Evolutionary conservation across 23 red algal species (phyloP).

Genomic region (Gracilaria domingensis): DNA sequence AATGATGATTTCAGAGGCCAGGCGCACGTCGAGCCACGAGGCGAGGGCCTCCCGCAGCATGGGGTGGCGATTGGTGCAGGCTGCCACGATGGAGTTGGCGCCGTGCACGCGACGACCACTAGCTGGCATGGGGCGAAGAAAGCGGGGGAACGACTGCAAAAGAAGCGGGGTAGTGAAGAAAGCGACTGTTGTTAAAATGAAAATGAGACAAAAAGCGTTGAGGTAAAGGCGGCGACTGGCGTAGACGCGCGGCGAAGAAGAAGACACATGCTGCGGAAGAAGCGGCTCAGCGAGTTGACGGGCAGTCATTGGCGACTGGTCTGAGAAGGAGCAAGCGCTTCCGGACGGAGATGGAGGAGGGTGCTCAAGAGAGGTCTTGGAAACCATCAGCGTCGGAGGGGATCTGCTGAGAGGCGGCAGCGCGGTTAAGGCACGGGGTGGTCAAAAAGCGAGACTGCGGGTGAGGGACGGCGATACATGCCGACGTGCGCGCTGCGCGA

Average conservation of each 20-base stretch:
- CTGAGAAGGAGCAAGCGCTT: not conserved
- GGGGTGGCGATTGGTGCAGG: constrained; percentile 72
- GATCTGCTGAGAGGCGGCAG: not conserved
- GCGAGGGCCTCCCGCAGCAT: constrained; percentile 42
- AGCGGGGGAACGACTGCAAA: constrained; percentile 37
- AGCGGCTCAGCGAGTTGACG: constrained; percentile 25
- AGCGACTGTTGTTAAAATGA: constrained; percentile 46
- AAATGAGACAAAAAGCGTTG: constrained; percentile 42
- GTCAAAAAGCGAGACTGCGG: no score
- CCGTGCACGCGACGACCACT: not conserved
- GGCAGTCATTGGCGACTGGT: constrained; percentile 6
- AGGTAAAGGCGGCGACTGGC: constrained; percentile 36
- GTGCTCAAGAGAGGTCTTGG: not conserved
- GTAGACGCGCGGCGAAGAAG: not conserved
- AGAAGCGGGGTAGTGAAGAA: constrained; percentile 55
- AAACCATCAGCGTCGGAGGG: not conserved
- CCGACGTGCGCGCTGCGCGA: no score
- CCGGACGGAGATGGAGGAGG: not conserved
- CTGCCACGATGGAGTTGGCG: constrained; percentile 74
- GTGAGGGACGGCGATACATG: no score
- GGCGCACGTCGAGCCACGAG: constrained; percentile 60
- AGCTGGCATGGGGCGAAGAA: constrained; percentile 30
- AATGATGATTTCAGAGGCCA: constrained; percentile 69
- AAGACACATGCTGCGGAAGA: constrained; percentile 32
- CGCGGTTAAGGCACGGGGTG: no score